phyloP scores from a whole-genome alignment of 495 filamentous ascomycete species.

The Aspergillus affinis region DNA sequence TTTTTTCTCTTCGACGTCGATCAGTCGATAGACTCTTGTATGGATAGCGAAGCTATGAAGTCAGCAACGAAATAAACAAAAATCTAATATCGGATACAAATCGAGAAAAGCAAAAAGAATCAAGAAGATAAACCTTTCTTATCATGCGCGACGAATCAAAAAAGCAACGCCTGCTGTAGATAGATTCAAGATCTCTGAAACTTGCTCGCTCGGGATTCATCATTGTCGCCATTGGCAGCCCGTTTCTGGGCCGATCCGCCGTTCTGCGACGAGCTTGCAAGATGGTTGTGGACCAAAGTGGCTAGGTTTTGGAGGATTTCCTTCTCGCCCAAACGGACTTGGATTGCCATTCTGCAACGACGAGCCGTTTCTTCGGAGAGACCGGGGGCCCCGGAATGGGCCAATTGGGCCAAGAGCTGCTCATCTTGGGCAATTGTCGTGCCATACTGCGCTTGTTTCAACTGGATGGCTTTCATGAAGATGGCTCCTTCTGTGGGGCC shows the following conservation, averaged over 20 bases:
- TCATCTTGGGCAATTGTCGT: slow-evolving; percentile 65
- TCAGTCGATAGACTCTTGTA: slow-evolving; percentile 32
- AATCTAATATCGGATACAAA: slow-evolving; percentile 27
- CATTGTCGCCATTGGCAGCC: slow-evolving; percentile 23
- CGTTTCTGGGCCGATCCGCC: slow-evolving; percentile 16
- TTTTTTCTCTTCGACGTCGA: slow-evolving; percentile 14
- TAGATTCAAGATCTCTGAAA: slow-evolving; percentile 32
- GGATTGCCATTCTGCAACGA: slow-evolving; percentile 64
- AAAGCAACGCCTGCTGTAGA: slow-evolving; percentile 7
- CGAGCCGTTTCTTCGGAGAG: slow-evolving; percentile 27
- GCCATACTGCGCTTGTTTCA: slow-evolving; percentile 50
- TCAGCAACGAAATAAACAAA: slow-evolving; percentile 37
- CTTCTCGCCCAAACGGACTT: slow-evolving; percentile 82
- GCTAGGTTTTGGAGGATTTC: slow-evolving; percentile 56
- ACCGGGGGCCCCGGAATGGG: slow-evolving; percentile 18
- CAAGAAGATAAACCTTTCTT: slow-evolving; percentile 5
- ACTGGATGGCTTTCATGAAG: slow-evolving; percentile 31
- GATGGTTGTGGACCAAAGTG: slow-evolving; percentile 32
- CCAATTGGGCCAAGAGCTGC: slow-evolving; percentile 43
- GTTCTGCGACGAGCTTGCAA: slow-evolving; percentile 7
- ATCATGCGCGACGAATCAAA: background rate
- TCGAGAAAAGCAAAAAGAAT: slow-evolving; percentile 28
- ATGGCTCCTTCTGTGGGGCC: slow-evolving; percentile 28
- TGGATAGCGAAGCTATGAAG: slow-evolving; percentile 46
- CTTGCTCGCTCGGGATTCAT: slow-evolving; percentile 40